phyloP scores from a whole-genome alignment of 192 early-diverging fungal species.

The Backusella tarrabulga region DNA sequence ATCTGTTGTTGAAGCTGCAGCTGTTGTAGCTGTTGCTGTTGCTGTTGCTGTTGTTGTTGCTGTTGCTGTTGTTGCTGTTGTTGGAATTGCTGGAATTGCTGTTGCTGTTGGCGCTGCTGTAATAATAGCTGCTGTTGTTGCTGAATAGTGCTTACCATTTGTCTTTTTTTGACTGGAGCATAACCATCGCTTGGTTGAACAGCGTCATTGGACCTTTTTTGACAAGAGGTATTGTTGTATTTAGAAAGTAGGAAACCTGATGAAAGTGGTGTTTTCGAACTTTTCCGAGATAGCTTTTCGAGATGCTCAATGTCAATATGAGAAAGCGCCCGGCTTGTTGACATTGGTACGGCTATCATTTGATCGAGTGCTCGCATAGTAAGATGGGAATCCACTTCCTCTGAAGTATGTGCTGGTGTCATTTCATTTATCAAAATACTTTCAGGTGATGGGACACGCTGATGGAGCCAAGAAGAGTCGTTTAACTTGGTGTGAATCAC shows the following conservation, averaged over 20 bases:
- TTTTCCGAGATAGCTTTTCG: slow-evolving; percentile 7
- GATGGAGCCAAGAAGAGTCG: neutral
- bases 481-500: neutral
- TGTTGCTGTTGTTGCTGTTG: slow-evolving; percentile 5
- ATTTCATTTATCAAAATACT: neutral
- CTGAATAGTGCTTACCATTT: neutral
- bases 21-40: neutral
- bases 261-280: neutral
- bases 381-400: neutral
- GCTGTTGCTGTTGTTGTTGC: neutral
- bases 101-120: slow-evolving; percentile 1
- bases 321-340: neutral
- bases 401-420: neutral
- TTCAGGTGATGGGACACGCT: neutral
- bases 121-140: neutral
- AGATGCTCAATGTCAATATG: slow-evolving; percentile 7
- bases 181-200: neutral
- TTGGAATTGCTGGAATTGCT: neutral
- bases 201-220: neutral
- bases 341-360: neutral
- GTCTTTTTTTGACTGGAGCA: neutral
- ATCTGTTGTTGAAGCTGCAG: neutral
- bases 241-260: neutral
- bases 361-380: neutral
- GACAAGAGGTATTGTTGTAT: neutral